Base-by-base conservation (phyloP, 345 rosid species). In the Acer negundo region DNA sequence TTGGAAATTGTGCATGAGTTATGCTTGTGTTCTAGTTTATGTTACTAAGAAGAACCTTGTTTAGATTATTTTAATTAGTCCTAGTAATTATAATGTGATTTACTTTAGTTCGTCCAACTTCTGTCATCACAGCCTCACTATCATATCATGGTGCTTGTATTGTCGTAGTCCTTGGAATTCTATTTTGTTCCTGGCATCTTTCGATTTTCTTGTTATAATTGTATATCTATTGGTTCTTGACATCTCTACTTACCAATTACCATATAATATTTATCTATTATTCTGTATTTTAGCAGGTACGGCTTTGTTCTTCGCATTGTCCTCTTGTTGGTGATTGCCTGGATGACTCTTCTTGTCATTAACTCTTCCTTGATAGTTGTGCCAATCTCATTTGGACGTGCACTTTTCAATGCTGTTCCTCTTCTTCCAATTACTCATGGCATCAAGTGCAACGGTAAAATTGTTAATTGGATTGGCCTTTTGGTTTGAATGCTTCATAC, bases 351-450 rank as follows among this genome's bases (percentile, higher is more conserved):
- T 58, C 97, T 97, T 74, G 69, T 97, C 85, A 90, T 94, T 87
- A 93, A 94, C 86, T 94, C 99, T 3, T 91, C 95, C 65, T 78
- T 97, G 88, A 86, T 94, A 81, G 90, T 93, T 62, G 89, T 97
- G 15, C 98, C 99, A 26, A 88, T 97, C 75, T 90, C 97, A n/a
- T 91, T 97, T 71, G 99, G 99, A 38, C 97, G 97, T 75, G 88
- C 91, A 69, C 88, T 97, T 78, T 97, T 97, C 86, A 93, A 90
- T 85, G 88, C 91, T 79, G 90, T 97, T 81, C 99, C 99, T 75
- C 88, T 84, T 75, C 97, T 97, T 65, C 99, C 99, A 63, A 88
- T 91, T 85, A 94, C 99, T 75, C 99, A 94, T 72, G 99, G 98
- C 81, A 86, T 96, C 85, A 94, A 94, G 80, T 96, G 97, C 92